phyloP scores from a whole-genome alignment of 345 rosid species.

The Crucihimalaya himalaica region DNA sequence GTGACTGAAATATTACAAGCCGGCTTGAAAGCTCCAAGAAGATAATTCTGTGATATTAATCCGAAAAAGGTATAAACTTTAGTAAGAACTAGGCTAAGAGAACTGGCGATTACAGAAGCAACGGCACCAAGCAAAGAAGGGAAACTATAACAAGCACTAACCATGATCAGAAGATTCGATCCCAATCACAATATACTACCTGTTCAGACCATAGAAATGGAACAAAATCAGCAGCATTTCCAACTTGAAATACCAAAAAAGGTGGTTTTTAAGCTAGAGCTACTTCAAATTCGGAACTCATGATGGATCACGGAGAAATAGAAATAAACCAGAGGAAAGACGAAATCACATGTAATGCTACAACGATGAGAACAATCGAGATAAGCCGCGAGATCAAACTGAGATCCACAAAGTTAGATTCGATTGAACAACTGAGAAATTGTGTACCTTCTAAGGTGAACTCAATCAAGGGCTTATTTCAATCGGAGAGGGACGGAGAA shows the following conservation, averaged over 20 bases:
- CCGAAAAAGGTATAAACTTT: neutral
- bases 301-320: neutral
- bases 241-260: constrained; percentile 9
- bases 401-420: constrained; percentile 9
- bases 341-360: constrained; percentile 17
- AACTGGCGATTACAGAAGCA: neutral
- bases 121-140: neutral
- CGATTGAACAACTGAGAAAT: neutral
- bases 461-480: constrained; percentile 15
- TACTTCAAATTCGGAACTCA: neutral
- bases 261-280: constrained; percentile 1
- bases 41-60: constrained; percentile 61
- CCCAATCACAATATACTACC: constrained; percentile 17
- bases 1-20: constrained; percentile 74
- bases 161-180: constrained; percentile 40
- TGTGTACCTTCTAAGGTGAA: constrained; percentile 28
- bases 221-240: constrained; percentile 25
- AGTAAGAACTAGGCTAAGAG: neutral
- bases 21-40: constrained; percentile 96
- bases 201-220: constrained; percentile 4
- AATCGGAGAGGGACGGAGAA: constrained; percentile 2
- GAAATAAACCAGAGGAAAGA: neutral
- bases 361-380: constrained; percentile 3
- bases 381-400: neutral
- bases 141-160: constrained; percentile 3